These are phyloP conservation scores for Exophiala alcalophila DNA, from an alignment of 2,329 filamentous ascomycete genomes.

Conservation along the genomic window DNA sequence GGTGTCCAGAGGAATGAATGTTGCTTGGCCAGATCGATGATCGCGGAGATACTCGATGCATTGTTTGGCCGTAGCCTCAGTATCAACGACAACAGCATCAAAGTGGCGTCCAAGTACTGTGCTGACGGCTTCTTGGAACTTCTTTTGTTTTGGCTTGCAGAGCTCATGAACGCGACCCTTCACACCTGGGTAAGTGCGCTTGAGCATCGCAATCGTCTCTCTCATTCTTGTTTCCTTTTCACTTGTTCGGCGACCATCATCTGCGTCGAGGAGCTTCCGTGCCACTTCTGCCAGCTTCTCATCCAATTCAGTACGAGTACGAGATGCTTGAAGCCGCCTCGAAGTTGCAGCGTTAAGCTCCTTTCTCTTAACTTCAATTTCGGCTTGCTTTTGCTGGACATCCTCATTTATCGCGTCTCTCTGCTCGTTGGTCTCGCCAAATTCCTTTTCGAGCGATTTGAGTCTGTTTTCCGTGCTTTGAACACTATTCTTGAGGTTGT, in stretches of 20 bases:
- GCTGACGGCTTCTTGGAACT: constrained; percentile 88
- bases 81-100: constrained; percentile 91
- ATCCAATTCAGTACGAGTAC: constrained; percentile 82
- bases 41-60: constrained; percentile 94
- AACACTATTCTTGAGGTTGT: constrained; percentile 83
- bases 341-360: constrained; percentile 83
- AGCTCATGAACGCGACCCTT: constrained; percentile 86
- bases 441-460: constrained; percentile 70
- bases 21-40: constrained; percentile 80
- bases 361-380: constrained; percentile 87
- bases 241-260: constrained; percentile 80
- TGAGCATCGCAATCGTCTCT: constrained; percentile 80
- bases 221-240: constrained; percentile 75
- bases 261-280: constrained; percentile 76
- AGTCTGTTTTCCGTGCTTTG: constrained; percentile 72
- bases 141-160: constrained; percentile 95
- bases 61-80: constrained; percentile 87
- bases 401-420: constrained; percentile 60
- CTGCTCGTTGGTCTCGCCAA: constrained; percentile 66
- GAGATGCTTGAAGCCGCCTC: constrained; percentile 74
- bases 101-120: constrained; percentile 90
- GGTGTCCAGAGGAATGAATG: constrained; percentile 93
- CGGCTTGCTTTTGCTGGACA: constrained; percentile 66
- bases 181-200: constrained; percentile 87
- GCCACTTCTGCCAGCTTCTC: constrained; percentile 83